Percentiles rank a stretch among this genome's conserved stretches.
phyloP scores from a whole-genome alignment of 805 yeast species.

The Ogataea siamensis region DNA sequence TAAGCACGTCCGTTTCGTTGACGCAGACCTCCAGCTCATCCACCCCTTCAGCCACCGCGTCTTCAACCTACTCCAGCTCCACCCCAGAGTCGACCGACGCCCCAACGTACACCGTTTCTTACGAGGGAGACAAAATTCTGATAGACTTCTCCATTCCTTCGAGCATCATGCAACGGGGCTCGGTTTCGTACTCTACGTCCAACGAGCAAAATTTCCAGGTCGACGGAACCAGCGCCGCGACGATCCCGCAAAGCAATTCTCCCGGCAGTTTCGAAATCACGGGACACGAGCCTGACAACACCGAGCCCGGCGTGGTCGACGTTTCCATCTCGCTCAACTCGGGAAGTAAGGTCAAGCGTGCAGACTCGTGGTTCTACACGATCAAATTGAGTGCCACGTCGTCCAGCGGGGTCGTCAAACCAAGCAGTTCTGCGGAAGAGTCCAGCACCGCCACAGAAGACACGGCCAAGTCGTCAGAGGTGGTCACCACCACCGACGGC shows the following conservation, averaged over 20 bases:
- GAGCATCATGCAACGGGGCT: conserved; percentile 8
- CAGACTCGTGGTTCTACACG: conserved; percentile 11
- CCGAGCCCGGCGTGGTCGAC: conserved; percentile 8
- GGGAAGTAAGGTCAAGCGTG: conserved; percentile 9
- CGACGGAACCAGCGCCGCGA: background rate
- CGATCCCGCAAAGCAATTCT: conserved; percentile 3
- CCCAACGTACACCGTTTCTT: conserved; percentile 11
- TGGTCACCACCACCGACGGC: conserved; percentile 6
- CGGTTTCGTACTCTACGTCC: conserved; percentile 6
- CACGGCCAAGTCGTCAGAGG: background rate
- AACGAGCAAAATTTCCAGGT: conserved; percentile 12
- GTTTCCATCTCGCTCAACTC: conserved; percentile 7
- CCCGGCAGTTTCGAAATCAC: conserved; percentile 10
- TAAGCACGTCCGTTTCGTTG: conserved; percentile 7
- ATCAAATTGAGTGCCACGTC: conserved; percentile 10
- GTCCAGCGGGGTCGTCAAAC: conserved; percentile 10
- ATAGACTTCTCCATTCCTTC: conserved; percentile 12
- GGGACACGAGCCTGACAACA: conserved; percentile 10
- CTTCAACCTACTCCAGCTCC: conserved; percentile 1
- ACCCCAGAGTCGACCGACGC: conserved; percentile 6
- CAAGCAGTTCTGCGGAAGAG: conserved; percentile 1
- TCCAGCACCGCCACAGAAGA: conserved; percentile 1
- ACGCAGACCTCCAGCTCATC: background rate
- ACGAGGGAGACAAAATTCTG: conserved; percentile 7
- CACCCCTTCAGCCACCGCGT: background rate